Base-by-base conservation (phyloP, 257 asterid genomes). In the Solanum dulcamara region DNA sequence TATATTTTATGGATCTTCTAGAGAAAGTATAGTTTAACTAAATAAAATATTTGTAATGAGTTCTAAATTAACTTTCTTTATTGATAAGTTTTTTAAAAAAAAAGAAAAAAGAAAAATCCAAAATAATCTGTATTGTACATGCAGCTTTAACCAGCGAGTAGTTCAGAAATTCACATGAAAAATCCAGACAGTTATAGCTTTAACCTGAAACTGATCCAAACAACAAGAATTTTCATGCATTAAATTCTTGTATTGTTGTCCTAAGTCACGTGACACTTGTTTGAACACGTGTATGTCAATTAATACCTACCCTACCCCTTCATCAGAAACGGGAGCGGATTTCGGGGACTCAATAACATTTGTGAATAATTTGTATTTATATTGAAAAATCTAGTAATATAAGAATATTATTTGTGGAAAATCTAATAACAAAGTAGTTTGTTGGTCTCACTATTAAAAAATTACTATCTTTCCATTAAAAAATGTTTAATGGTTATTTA, bases 201-300 rank as follows among this genome's bases (percentile, higher is more conserved):
- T 83, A 30, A 32, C 22, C 42, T 9, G 80, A 83, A 38, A 83
- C 60, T 72, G 53, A 59, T 32, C 20, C 64, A 85, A 85, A 11
- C 38, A 62, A 33, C 38, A 48, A 83, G 55, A 48, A 35, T 30
- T 44, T 68, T 57, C 84, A 79, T 46, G 68, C 87, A 85, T 81
- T 83, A 59, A 59, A 20, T 13, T 42, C 4, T 83, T 50, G 85
- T 59, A 55, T 4, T 28, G 62, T 12, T 51, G 83, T 84, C 18
- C 86, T 30, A 84, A 86, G 86, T 89, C 92, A 86, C 91, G 89
- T 90, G 91, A 88, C 86, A 84, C 62, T 80, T 90, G 89, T 57
- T 35, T 5, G 4, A 48, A 88, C 91, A 90, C 91, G 91, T 90
- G 90, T 85, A 55, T 4, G n/a, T 6, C 9, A 85, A 80, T 22